Base-by-base conservation (phyloP, 306 rosid genomes). In the Senna tora region DNA sequence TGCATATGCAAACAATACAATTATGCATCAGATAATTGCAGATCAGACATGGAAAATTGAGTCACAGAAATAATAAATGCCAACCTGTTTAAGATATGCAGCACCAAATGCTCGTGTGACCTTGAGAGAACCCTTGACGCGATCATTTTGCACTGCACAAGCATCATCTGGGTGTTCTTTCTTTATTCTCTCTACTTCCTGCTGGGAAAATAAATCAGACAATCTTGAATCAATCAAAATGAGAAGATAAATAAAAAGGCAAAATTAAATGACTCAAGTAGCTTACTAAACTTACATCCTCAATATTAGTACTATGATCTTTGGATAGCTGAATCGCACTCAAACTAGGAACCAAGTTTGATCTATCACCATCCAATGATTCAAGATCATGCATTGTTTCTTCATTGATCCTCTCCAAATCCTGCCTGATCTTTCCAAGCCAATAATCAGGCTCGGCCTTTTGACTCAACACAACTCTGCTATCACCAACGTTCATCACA, bases 91-190 rank as follows among this genome's bases (percentile, higher is more conserved):
- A 78, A 95, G 97, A 77, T 89, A 95, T 65, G 97, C 99, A 5
- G 99, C 97, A 62, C 99, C 99, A 41, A 92, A 95, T 9, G 99
- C 97, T 20, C 97, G 87, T 5, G 99, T 91, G 68, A 95, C 99
- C 90, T 89, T 92, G 82, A 95, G 82, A 47, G 92, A 91, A 63
- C 99, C 97, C 78, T 95, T 95, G 9, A 95, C 99, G 15, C 99
- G 99, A 61, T 92, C 97, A 49, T 95, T 95, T 77, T 83, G 52
- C 50, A 95, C 76, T 20, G 96, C 92, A 81, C 84, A 86, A 57
- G 89, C 78, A 84, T 95, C 99, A 76, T 95, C 97, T 0, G 81
- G 96, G 80, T 95, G 99, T 74, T 92, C 96, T 25, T 67, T 84
- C 62, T 42, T 80, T 63, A 95, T 89, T 80, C 97, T 86, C 61